Base-by-base conservation (phyloP, 257 asterid species). In the Penstemon davidsonii region DNA sequence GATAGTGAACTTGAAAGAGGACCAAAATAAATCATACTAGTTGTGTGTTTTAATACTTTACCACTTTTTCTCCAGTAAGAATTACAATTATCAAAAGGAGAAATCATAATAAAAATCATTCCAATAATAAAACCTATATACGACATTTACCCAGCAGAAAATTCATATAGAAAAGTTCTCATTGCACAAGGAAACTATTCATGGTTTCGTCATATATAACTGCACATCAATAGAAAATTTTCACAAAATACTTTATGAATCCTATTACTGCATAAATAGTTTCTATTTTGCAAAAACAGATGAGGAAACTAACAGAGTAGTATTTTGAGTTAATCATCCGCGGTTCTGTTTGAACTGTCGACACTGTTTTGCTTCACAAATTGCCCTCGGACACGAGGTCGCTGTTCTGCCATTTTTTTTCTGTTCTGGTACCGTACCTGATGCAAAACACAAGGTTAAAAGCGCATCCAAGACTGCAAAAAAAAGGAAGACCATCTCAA, bases 311-410 rank as follows among this genome's bases (percentile, higher is more conserved):
- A 64, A 40, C 55, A 7, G 42, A 49, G 68, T 25, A 42, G 74
- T 39, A 61, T 41, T 63, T 5, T 43, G 55, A 64, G 49, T 75
- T 64, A 80, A 46, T 78, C 85, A 65, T 82, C 91, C 51, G 79
- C 82, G 42, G 73, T 69, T 69, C 71, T 70, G 71, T 71, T 76
- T 54, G 89, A 82, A 66, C 77, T 78, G 55, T 80, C 87, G 4
- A 74, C 71, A 43, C 64, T 84, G 7, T 79, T 46, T 71, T 73
- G 85, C 85, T 77, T 65, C 50, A 81, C 87, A 78, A 92, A 82
- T 59, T 86, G 83, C 42, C 96, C 95, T 72, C 76, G 79, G 67
- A 87, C 84, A 45, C 85, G 80, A 19, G 86, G 90, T 77, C 89
- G 68, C 74, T 78, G 88, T 49, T 86, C 95, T 59, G 89, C 95